Evolutionary conservation across 2,329 filamentous ascomycete genomes (phyloP).

Genomic region (Colletotrichum sp.): DNA sequence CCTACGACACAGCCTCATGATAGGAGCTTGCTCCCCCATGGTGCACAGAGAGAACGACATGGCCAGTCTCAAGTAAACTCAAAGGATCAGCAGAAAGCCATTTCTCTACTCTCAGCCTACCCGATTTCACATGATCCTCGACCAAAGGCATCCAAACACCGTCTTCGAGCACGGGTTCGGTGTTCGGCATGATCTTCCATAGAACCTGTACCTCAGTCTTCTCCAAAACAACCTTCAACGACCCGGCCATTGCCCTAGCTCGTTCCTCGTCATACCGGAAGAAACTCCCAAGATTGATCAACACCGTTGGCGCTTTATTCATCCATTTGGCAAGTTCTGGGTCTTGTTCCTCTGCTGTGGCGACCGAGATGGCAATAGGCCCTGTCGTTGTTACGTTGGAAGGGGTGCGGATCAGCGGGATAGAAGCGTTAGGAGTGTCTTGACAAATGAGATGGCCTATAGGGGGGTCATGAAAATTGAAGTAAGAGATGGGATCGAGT

Average conservation of each 20-base stretch:
- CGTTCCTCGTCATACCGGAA: conserved; percentile 24
- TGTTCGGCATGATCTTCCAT: conserved; percentile 30
- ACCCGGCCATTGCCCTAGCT: conserved; percentile 30
- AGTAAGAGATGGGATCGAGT: conserved; percentile 25
- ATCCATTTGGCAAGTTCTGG: conserved; percentile 28
- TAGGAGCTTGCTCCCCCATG: conserved; percentile 47
- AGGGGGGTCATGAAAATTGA: conserved; percentile 17
- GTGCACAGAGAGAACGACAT: conserved; percentile 39
- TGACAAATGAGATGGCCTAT: conserved; percentile 29
- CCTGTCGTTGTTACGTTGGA: conserved; percentile 25
- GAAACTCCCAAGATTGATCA: conserved; percentile 30
- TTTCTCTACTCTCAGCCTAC: conserved; percentile 25
- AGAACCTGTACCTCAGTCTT: conserved; percentile 31
- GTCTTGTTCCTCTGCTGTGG: conserved; percentile 27
- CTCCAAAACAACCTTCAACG: conserved; percentile 25
- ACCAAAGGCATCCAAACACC: conserved; percentile 5
- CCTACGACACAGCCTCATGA: conserved; percentile 48
- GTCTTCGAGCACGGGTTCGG: conserved; percentile 21
- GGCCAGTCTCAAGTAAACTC: conserved; percentile 37
- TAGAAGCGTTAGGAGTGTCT: conserved; percentile 26
- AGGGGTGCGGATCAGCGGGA: conserved; percentile 27
- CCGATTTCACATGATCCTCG: conserved; percentile 23
- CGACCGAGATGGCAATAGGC: conserved; percentile 25
- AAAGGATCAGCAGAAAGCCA: conserved; percentile 37
- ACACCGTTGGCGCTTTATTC: conserved; percentile 24